A percentile compares a stretch with the other conserved stretches of the same genome.
Evolutionary conservation across 257 asterid genomes (phyloP).

Genomic region (Gentiana straminea): DNA sequence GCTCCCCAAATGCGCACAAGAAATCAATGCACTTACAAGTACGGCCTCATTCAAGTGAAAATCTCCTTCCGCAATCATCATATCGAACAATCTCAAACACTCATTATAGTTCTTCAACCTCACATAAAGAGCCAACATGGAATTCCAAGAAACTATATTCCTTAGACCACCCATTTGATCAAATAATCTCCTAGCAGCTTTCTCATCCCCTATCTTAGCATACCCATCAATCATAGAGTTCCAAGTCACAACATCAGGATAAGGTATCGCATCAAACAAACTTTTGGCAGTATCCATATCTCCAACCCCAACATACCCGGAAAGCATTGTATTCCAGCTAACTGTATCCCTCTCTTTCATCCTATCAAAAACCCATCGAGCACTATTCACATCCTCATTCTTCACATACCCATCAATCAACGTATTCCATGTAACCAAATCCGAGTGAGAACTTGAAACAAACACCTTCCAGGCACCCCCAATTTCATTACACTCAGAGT

Average conservation of each 20-base stretch:
- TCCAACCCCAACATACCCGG: slow-evolving; percentile 22
- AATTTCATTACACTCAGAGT: slow-evolving; percentile 11
- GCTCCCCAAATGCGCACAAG: slow-evolving; percentile 29
- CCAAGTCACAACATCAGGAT: slow-evolving; percentile 27
- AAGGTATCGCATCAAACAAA: slow-evolving; percentile 18
- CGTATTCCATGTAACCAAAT: slow-evolving; percentile 32
- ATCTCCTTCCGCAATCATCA: slow-evolving; percentile 20
- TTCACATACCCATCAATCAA: slow-evolving; percentile 29
- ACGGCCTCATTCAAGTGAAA: slow-evolving; percentile 29
- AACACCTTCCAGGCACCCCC: slow-evolving; percentile 25
- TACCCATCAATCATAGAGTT: slow-evolving; percentile 31
- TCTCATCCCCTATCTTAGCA: slow-evolving; percentile 15
- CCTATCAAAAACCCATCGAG: slow-evolving; percentile 19
- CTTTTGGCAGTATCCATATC: slow-evolving; percentile 22
- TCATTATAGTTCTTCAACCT: slow-evolving; percentile 17
- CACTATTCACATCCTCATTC: slow-evolving; percentile 19
- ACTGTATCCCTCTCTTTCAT: slow-evolving; percentile 24
- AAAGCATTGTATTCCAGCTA: slow-evolving; percentile 34
- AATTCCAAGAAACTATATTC: slow-evolving; percentile 30
- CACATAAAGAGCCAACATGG: slow-evolving; percentile 29
- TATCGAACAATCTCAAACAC: slow-evolving; percentile 26
- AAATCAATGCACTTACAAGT: slow-evolving; percentile 28
- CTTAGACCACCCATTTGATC: slow-evolving; percentile 19
- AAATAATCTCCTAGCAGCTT: slow-evolving; percentile 20
- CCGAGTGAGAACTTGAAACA: slow-evolving; percentile 22